Evolutionary conservation across 164 flowering plant genomes (phyloP).

Genomic region (Vitis amurensis): DNA sequence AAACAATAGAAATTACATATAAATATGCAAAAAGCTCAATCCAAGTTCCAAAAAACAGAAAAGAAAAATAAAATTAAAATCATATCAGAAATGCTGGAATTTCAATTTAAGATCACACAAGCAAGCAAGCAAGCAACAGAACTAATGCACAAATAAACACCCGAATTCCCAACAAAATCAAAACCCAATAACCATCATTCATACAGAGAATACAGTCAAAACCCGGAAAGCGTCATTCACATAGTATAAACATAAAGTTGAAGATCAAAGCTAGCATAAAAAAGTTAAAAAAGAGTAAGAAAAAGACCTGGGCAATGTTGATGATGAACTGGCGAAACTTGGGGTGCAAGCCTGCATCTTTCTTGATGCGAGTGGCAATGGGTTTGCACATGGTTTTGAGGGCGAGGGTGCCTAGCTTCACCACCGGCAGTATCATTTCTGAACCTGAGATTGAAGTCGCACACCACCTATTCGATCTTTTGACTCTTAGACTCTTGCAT

Average conservation of each 20-base stretch:
- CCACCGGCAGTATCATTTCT: conserved; percentile 45
- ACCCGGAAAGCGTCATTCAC: neutral
- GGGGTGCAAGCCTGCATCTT: conserved; percentile 53
- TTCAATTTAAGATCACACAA: neutral
- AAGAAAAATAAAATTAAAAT: too few relatives aligned
- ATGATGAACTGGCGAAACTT: conserved; percentile 47
- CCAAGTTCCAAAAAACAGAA: too few relatives aligned
- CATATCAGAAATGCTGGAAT: neutral
- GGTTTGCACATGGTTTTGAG: conserved; percentile 57
- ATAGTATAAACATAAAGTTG: neutral
- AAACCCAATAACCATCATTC: neutral
- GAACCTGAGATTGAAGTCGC: too few relatives aligned
- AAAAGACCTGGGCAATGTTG: conserved; percentile 59
- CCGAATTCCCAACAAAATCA: neutral
- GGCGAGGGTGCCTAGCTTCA: conserved; percentile 60
- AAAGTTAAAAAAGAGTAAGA: neutral
- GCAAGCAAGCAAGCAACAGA: neutral
- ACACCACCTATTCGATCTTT: too few relatives aligned
- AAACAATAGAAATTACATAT: too few relatives aligned
- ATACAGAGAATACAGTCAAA: too few relatives aligned
- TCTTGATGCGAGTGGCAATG: conserved; percentile 53
- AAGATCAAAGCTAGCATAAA: neutral
- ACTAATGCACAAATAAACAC: neutral
- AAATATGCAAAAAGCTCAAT: too few relatives aligned
- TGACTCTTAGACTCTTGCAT: too few relatives aligned